phyloP scores from a whole-genome alignment of 192 early-diverging fungal genomes.

The Backusella morwellensis region DNA sequence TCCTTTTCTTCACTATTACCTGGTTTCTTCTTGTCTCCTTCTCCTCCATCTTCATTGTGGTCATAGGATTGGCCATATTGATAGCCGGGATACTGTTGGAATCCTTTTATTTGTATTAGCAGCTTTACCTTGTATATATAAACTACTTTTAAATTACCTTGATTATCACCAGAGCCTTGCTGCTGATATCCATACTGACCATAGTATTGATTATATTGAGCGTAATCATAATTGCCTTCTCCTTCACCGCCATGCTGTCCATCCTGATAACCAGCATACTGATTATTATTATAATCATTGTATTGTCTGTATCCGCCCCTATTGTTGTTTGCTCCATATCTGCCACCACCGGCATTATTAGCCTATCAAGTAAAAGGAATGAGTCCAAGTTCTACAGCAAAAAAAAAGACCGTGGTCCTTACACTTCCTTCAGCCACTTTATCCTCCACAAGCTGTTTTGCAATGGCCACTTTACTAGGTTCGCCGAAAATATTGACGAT shows the following conservation, averaged over 20 bases:
- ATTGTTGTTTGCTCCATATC: conserved; percentile 13
- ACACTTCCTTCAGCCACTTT: conserved; percentile 43
- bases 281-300: conserved; percentile 13
- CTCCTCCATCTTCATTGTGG: background rate
- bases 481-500: conserved; percentile 46
- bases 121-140: background rate
- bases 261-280: background rate
- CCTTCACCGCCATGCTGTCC: background rate
- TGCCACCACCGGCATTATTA: background rate
- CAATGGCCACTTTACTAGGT: conserved; percentile 42
- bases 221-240: conserved; percentile 22
- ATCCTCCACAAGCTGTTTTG: conserved; percentile 50
- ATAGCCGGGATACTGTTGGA: conserved; percentile 1
- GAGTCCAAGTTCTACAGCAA: no score
- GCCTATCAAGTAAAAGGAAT: background rate
- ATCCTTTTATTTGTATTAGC: background rate
- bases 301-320: conserved; percentile 16
- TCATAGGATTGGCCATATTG: background rate
- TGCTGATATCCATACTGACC: conserved; percentile 23
- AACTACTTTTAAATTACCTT: background rate
- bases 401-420: background rate
- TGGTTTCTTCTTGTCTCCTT: background rate
- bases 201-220: conserved; percentile 29
- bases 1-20: conserved; percentile 1
- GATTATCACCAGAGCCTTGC: background rate